phyloP scores from a whole-genome alignment of 177 flowering plant species.

The Vitis hybrid region DNA sequence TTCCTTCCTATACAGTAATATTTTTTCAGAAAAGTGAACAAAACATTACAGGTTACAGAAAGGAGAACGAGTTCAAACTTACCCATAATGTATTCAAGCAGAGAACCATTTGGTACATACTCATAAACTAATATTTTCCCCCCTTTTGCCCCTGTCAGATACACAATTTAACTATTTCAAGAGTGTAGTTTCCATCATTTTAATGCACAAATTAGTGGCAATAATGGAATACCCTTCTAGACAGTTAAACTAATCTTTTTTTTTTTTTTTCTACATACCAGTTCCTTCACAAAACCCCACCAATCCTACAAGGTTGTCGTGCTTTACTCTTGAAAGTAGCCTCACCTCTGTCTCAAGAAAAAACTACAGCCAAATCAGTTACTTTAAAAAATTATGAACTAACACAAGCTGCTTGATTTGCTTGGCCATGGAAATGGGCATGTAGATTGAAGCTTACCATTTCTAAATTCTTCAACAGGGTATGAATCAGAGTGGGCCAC shows the following conservation, averaged over 20 bases:
- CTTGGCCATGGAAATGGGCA: background rate
- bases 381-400: background rate
- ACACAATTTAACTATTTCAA: background rate
- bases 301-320: slow-evolving; percentile 56
- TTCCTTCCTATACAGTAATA: slow-evolving; percentile 36
- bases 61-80: slow-evolving; percentile 10
- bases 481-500: slow-evolving; percentile 50
- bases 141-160: slow-evolving; percentile 33
- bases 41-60: background rate
- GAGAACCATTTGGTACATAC: slow-evolving; percentile 64
- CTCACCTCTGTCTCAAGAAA: slow-evolving; percentile 49
- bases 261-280: slow-evolving; percentile 24
- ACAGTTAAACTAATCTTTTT: background rate
- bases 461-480: slow-evolving; percentile 55
- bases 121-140: slow-evolving; percentile 57
- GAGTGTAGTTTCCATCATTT: too few relatives aligned
- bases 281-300: slow-evolving; percentile 70
- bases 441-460: slow-evolving; percentile 39
- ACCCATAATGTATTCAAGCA: slow-evolving; percentile 67
- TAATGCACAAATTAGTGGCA: background rate
- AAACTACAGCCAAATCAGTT: background rate
- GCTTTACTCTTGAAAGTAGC: slow-evolving; percentile 60
- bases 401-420: background rate
- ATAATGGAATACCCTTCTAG: background rate
- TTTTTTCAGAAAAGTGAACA: background rate